Evolutionary conservation across 169 alveolate genomes (phyloP).

Genomic region (Plasmodium fragile): DNA sequence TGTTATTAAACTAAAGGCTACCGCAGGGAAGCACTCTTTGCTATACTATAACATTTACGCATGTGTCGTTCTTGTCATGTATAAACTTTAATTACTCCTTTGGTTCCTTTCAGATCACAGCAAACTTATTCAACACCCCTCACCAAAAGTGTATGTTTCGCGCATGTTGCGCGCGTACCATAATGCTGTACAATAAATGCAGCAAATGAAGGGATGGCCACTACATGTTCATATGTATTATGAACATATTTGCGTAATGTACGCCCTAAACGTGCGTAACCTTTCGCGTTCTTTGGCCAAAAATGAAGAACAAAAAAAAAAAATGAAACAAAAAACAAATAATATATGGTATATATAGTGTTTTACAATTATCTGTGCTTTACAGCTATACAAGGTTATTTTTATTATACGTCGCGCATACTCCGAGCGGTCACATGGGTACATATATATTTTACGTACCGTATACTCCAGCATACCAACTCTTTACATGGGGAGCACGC

Average conservation of each 20-base stretch:
- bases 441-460: not conserved
- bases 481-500: not conserved
- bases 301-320: not conserved
- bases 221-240: not conserved
- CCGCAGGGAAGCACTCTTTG: not conserved
- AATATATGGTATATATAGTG: not conserved
- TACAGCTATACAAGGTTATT: slow-evolving; percentile 3
- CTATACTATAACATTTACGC: not conserved
- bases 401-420: not conserved
- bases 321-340: not conserved
- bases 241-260: not conserved
- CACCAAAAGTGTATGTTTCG: not conserved
- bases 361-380: not conserved
- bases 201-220: not conserved
- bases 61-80: not conserved
- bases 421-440: not conserved
- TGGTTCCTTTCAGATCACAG: not conserved
- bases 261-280: not conserved
- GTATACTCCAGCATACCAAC: not conserved
- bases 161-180: not conserved
- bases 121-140: slow-evolving; percentile 1
- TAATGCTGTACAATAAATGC: not conserved
- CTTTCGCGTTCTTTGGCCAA: not conserved
- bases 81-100: not conserved
- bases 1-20: not conserved